A percentile compares a stretch with the other conserved stretches of the same genome.
phyloP scores from a whole-genome alignment of 2,329 filamentous ascomycete genomes.

The Colletotrichum lini region DNA sequence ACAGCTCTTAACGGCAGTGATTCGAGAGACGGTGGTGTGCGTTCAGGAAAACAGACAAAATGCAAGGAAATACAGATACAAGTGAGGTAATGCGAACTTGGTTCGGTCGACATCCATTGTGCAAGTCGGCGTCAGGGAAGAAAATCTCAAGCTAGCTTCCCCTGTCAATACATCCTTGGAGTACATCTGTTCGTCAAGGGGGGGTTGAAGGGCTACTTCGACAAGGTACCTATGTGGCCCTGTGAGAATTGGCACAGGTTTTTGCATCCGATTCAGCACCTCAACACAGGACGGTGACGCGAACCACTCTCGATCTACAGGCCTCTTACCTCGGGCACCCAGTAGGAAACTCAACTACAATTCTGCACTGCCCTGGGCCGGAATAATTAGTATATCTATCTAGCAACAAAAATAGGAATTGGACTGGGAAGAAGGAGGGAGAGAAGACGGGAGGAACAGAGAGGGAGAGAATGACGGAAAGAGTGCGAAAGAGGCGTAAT shows the following conservation, averaged over 20 bases:
- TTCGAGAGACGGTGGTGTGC: conserved; percentile 37
- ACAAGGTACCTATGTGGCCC: conserved; percentile 4
- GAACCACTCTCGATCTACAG: conserved; percentile 11
- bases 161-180: conserved; percentile 7
- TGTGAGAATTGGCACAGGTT: conserved; percentile 33
- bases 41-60: conserved; percentile 30
- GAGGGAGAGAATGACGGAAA: conserved; percentile 13
- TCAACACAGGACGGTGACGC: conserved; percentile 39
- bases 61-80: conserved; percentile 18
- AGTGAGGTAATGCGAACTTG: conserved; percentile 40
- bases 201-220: conserved; percentile 19
- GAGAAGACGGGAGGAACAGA: not conserved
- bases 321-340: not conserved
- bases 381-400: not conserved
- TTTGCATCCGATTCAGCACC: conserved; percentile 1
- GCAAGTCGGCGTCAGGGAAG: conserved; percentile 28
- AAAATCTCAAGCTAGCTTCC: conserved; percentile 24
- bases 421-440: not conserved
- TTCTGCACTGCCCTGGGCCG: conserved; percentile 6
- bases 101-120: conserved; percentile 39
- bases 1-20: not conserved
- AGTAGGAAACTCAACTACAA: not conserved
- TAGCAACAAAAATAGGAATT: not conserved
- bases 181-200: conserved; percentile 14
- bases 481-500: too few relatives aligned